phyloP scores from a whole-genome alignment of 2,329 filamentous ascomycete genomes.

The Pleoardoris graminearum region DNA sequence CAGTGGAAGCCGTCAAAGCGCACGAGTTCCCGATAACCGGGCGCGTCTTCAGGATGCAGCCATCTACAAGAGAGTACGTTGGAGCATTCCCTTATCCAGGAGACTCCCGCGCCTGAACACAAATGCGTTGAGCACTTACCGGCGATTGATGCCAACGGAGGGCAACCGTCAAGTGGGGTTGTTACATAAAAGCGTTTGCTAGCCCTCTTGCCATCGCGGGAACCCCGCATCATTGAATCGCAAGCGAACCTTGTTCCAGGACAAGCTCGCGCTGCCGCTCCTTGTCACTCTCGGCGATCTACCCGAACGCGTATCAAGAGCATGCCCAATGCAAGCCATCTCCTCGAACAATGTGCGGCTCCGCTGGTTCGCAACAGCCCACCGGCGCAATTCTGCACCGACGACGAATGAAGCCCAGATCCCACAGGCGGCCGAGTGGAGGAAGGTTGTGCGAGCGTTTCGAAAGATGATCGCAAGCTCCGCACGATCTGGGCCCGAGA shows the following conservation, averaged over 20 bases:
- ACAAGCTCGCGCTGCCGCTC: neutral
- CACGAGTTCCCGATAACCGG: no score
- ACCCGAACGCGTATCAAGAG: neutral
- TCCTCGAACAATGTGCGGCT: slow-evolving; percentile 2
- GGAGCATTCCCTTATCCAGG: no score
- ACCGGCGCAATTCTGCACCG: neutral
- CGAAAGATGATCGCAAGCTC: neutral
- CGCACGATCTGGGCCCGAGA: no score
- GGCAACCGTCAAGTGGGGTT: neutral
- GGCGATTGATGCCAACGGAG: neutral
- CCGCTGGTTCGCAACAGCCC: neutral
- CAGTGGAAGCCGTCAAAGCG: no score
- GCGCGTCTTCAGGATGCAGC: no score
- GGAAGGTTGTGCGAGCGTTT: neutral
- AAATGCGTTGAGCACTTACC: neutral
- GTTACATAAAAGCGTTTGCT: neutral
- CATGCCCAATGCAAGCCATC: neutral
- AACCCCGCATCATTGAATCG: neutral
- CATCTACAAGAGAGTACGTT: no score
- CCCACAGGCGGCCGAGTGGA: neutral
- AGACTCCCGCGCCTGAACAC: no score
- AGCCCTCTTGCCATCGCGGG: neutral
- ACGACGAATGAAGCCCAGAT: no score
- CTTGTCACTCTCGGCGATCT: neutral
- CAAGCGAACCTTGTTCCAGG: neutral